Evolutionary conservation across 75 land plant genomes (phyloP).

Genomic region (Isoetes taiwanensis): DNA sequence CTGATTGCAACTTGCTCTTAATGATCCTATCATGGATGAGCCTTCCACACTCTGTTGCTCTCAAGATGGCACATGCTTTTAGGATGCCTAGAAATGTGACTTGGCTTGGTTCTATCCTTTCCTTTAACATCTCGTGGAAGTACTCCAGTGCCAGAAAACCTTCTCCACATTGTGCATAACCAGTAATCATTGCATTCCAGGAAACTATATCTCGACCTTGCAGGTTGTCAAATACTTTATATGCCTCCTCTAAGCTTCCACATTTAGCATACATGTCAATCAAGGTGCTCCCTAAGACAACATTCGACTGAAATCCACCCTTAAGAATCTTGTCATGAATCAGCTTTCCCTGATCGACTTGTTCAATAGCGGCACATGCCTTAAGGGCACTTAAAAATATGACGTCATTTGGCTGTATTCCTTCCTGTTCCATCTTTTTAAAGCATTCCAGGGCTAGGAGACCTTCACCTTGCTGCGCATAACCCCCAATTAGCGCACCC

Average conservation of each 20-base stretch:
- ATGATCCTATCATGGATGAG: conserved; percentile 1
- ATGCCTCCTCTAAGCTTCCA: conserved; percentile 34
- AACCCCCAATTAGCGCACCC: too few species aligned
- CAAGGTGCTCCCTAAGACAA: conserved; percentile 31
- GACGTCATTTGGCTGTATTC: too few species aligned
- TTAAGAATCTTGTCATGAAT: conserved; percentile 28
- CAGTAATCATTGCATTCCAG: conserved; percentile 51
- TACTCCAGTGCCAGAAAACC: conserved; percentile 22
- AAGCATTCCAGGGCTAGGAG: too few species aligned
- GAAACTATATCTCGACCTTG: conserved; percentile 25
- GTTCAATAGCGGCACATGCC: conserved; percentile 27
- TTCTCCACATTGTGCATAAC: conserved; percentile 31
- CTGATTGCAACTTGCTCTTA: background rate
- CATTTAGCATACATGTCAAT: conserved; percentile 64
- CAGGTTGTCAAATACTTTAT: conserved; percentile 35
- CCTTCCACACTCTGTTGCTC: conserved; percentile 10
- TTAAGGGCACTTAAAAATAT: conserved; percentile 41
- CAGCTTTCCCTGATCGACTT: conserved; percentile 25
- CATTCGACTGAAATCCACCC: conserved; percentile 20
- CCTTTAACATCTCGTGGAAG: conserved; percentile 36
- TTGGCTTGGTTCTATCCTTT: too few species aligned
- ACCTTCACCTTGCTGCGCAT: too few species aligned
- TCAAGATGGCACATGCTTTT: too few species aligned
- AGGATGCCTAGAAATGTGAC: too few species aligned
- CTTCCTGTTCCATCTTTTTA: too few species aligned